These are phyloP conservation scores for Bipolaris cookei DNA, from an alignment of 2,329 filamentous ascomycete genomes.

Conservation along the genomic window DNA sequence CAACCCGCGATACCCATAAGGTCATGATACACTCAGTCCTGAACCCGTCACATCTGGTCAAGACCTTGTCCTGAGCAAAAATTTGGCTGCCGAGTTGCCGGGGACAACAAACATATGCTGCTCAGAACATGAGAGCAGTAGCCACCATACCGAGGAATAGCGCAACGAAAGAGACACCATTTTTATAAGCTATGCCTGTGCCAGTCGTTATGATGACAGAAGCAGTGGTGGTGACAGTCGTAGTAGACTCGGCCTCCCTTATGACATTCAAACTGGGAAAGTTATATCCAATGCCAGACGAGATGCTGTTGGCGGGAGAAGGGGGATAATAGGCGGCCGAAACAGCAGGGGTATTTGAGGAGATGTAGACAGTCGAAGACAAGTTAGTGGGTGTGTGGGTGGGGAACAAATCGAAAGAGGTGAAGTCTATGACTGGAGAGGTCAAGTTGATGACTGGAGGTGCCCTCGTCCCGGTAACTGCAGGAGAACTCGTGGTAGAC, in stretches of 20 bases:
- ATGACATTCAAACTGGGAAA: conserved; percentile 18
- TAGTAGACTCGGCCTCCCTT: conserved; percentile 1
- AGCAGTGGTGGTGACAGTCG: background rate
- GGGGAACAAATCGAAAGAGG: background rate
- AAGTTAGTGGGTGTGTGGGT: conserved; percentile 1
- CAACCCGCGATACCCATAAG: background rate
- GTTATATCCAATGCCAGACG: conserved; percentile 7
- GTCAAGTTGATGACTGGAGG: background rate
- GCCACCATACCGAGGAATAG: conserved; percentile 14
- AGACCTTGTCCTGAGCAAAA: background rate
- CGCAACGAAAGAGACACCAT: conserved; percentile 7
- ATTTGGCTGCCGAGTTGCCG: background rate
- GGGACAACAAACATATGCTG: background rate
- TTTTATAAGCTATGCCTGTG: conserved; percentile 11
- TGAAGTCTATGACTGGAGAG: background rate
- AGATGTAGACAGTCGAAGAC: background rate
- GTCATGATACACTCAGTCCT: background rate
- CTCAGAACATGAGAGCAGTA: conserved; percentile 12
- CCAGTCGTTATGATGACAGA: background rate
- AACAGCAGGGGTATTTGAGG: background rate
- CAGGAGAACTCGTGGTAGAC: background rate
- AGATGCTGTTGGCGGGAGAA: background rate
- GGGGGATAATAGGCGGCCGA: no score
- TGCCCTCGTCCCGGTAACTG: background rate
- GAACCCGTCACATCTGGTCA: background rate